Evolutionary conservation across 169 alveolate species (phyloP), one percentile per base, ranked within the genome.

Genomic region (Eimeria brunetti): DNA sequence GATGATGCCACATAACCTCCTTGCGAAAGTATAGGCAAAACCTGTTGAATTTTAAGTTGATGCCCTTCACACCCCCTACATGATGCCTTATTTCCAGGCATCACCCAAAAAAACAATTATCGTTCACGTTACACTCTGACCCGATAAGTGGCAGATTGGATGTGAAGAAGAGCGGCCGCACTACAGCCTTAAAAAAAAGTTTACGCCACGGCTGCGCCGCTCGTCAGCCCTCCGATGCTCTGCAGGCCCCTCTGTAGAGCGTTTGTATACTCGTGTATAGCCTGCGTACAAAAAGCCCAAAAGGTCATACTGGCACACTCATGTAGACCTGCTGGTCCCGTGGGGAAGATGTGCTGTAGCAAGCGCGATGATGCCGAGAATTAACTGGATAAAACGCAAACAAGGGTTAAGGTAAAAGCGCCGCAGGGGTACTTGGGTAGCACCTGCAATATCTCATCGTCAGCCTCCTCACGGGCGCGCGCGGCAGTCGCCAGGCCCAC

Each of bases 171-270:
- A 6, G 24, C 24, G 49, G 49, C 2, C 78, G 33, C 44, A 69
- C 78, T n/a, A 2, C 78, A 33, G 49, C 78, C 49, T 69, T 2
- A 11, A 69, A 69, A 33, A 30, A 0, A 33, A 6, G 38, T 41
- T 18, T 75, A 75, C 62, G 85, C 85, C 58, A 75, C 60, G 53
- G 85, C 85, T 16, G 85, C 85, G 62, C 85, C 60, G 60, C 62
- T 75, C 16, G 38, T 24, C 62, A 81, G 51, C 69, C 89, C 89
- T 51, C 89, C 71, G 49, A 81, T 53, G 27, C 49, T 53, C 38
- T 81, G 89, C 73, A 81, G 73, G 73, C 89, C 89, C 73, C 89
- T 46, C 51, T 81, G 89, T 0, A 81, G 89, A n/a, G 89, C 89
- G 33, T 49, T n/a, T 81, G 89, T 49, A n/a, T 81, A 81, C 51